Evolutionary conservation across 441 rosid genomes (phyloP).

Genomic region (Rhodomyrtus psidioides): DNA sequence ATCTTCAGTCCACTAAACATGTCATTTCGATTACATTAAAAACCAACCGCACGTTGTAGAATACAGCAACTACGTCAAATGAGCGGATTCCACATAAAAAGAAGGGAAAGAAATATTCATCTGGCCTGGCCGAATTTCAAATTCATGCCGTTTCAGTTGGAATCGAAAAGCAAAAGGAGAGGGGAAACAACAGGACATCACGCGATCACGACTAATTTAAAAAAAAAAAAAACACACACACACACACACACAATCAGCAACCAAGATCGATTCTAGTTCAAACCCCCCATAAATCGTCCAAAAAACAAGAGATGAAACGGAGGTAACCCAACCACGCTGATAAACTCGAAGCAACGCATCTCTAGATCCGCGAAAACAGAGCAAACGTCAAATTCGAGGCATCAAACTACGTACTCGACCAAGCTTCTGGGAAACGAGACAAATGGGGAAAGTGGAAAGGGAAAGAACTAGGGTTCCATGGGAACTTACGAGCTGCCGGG

Average conservation of each 20-base stretch:
- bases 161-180: neutral
- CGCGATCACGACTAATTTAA: neutral
- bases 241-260: too few species aligned
- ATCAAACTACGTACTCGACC: neutral
- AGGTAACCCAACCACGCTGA: neutral
- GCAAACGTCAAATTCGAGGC: neutral
- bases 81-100: neutral
- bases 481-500: slow-evolving; percentile 66
- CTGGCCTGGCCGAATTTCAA: neutral
- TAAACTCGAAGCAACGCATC: neutral
- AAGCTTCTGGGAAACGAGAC: neutral
- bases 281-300: neutral
- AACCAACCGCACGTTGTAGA: neutral
- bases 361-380: neutral
- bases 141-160: neutral
- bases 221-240: neutral
- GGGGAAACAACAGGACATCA: neutral
- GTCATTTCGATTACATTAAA: neutral
- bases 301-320: neutral
- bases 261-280: neutral
- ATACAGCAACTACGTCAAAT: neutral
- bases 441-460: neutral
- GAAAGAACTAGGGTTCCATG: neutral
- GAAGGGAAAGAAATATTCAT: neutral
- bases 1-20: neutral